These are phyloP conservation scores for Cucurbita moschata DNA, from an alignment of 306 rosid genomes.

Conservation along the genomic window DNA sequence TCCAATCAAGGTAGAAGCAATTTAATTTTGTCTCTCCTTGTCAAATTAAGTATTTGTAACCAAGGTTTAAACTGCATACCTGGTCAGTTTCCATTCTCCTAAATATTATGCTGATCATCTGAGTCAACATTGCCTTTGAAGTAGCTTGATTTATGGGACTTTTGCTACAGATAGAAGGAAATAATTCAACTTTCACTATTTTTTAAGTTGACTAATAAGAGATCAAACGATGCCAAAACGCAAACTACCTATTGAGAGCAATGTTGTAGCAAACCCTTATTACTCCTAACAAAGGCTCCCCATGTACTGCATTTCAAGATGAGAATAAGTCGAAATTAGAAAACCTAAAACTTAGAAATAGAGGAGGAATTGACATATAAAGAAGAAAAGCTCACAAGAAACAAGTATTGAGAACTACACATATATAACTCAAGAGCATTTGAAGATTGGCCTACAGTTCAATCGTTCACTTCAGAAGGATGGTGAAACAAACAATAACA, in stretches of 20 bases:
- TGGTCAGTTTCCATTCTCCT: constrained; percentile 94
- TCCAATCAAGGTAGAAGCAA: not conserved
- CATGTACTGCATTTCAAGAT: constrained; percentile 59
- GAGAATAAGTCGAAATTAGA: constrained; percentile 1
- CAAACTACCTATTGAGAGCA: constrained; percentile 89
- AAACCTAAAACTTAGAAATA: not conserved
- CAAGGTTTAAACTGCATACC: constrained; percentile 30
- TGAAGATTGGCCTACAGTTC: not conserved
- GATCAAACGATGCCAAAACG: constrained; percentile 5
- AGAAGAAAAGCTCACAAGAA: not conserved
- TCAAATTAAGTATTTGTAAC: constrained; percentile 7
- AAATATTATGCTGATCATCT: constrained; percentile 80
- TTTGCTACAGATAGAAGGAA: constrained; percentile 57
- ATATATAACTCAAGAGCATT: not conserved
- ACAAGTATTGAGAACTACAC: not conserved
- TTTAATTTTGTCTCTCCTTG: constrained; percentile 1
- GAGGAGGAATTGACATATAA: not conserved
- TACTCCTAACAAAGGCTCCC: constrained; percentile 86
- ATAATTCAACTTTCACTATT: constrained; percentile 16
- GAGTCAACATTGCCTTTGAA: constrained; percentile 98
- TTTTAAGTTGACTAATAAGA: constrained; percentile 10
- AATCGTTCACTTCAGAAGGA: not conserved
- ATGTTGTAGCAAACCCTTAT: constrained; percentile 96
- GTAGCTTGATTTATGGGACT: constrained; percentile 98
- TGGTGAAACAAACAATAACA: not conserved